Evolutionary conservation across 495 filamentous ascomycete genomes (phyloP), one percentile per base, ranked within the genome.

Genomic region (Penicillium angulare): DNA sequence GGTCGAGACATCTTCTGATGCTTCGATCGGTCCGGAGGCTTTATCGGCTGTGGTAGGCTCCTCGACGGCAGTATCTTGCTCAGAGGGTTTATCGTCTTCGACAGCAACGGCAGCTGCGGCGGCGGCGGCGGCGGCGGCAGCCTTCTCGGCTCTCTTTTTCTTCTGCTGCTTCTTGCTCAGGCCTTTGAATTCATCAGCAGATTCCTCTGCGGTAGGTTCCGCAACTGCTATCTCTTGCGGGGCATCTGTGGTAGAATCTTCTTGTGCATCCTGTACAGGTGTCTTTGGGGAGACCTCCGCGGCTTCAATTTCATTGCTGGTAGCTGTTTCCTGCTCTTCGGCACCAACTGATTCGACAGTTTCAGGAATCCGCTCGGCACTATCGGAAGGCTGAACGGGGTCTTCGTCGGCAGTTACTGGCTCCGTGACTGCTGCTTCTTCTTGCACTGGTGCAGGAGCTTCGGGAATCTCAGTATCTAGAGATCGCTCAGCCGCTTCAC

Each of bases 71-170:
- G 42, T 3, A 22, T 47, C 4, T 26, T 52, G 43, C 20, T 43
- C 47, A 8, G 21, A 5, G 10, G 27, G 6, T 23, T 57, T 47
- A 5, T 64, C 64, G 15, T 49, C 42, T 17, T 53, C 36, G 7
- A 46, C 17, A 9, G 47, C 47, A 44, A 32, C 48, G 15, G 48
- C 49, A 4, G 50, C 51, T 22, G 52, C 43, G 4, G 49, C 38
- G 15, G 52, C 35, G 43, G 54, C 60, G 21, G 53, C 56, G 29
- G 55, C 49, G 8, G 49, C 49, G n/a, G 24, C 41, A 7, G 57
- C 52, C 40, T 43, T 43, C 49, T 55, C 60, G 35, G 55, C 56
- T 26, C 55, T 51, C 29, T 63, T 67, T 48, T 65, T 67, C 18
- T 40, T 60, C 50, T 52, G 51, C 49, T 63, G 60, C 24, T 51